phyloP scores from a whole-genome alignment of 257 asterid genomes.

The Haberlea rhodopensis region DNA sequence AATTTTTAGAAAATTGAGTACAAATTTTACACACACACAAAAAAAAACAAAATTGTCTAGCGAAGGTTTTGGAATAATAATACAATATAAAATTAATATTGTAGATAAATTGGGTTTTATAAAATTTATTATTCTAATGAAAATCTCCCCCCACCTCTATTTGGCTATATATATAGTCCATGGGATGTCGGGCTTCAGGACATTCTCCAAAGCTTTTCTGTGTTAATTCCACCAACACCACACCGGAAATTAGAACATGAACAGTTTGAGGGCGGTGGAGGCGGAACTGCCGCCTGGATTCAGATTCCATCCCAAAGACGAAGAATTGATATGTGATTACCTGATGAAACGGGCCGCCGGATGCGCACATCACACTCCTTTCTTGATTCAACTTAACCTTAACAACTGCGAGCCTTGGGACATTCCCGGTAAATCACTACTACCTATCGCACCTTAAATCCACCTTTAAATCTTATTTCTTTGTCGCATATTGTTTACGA shows the following conservation, averaged over 20 bases:
- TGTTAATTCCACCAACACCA: background rate
- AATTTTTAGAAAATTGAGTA: too few species aligned
- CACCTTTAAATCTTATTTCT: too few species aligned
- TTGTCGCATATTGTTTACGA: too few species aligned
- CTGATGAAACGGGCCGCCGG: slow-evolving; percentile 54
- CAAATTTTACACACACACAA: too few species aligned
- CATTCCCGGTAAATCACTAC: slow-evolving; percentile 54
- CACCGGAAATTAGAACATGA: slow-evolving; percentile 45
- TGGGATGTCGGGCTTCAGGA: background rate
- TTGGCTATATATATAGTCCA: background rate
- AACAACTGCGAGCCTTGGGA: slow-evolving; percentile 95
- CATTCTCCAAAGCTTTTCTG: too few species aligned
- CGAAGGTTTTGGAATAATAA: too few species aligned
- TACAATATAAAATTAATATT: too few species aligned
- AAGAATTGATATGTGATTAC: slow-evolving; percentile 81
- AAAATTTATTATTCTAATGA: background rate
- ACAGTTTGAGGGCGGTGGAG: slow-evolving; percentile 71
- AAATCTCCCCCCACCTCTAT: background rate
- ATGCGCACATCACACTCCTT: slow-evolving; percentile 42
- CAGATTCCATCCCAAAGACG: slow-evolving; percentile 82
- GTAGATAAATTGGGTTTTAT: too few species aligned
- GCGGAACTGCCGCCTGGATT: slow-evolving; percentile 88
- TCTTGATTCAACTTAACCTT: slow-evolving; percentile 70
- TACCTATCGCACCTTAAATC: background rate
- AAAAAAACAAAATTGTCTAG: too few species aligned